These are phyloP conservation scores for Cordyceps militaris DNA, from an alignment of 2,329 filamentous ascomycete genomes.

Conservation along the genomic window DNA sequence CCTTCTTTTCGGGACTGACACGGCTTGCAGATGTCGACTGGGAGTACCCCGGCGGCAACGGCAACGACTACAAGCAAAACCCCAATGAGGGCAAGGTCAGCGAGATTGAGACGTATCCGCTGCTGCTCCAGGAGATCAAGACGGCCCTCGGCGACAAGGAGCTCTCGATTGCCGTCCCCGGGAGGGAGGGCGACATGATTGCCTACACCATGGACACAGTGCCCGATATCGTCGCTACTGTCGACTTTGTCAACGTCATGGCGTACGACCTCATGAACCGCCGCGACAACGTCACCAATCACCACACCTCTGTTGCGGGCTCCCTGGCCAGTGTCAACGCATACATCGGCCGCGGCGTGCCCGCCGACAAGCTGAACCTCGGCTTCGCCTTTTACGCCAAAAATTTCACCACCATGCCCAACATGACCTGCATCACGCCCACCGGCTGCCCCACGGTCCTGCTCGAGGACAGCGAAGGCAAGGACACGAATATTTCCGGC, in stretches of 20 bases:
- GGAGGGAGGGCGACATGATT: constrained; percentile 56
- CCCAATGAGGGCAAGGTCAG: constrained; percentile 51
- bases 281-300: constrained; percentile 56
- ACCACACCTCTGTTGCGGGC: constrained; percentile 53
- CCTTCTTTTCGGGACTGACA: constrained; percentile 5
- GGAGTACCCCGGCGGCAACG: constrained; percentile 58
- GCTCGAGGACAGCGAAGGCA: constrained; percentile 54
- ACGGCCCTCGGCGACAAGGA: constrained; percentile 51
- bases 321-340: constrained; percentile 49
- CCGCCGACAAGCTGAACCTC: constrained; percentile 51
- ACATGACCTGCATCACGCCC: constrained; percentile 37
- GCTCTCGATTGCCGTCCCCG: constrained; percentile 62
- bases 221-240: constrained; percentile 49
- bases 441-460: constrained; percentile 52
- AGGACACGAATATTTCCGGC: constrained; percentile 46
- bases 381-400: constrained; percentile 66
- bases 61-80: constrained; percentile 57
- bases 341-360: constrained; percentile 52
- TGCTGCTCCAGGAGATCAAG: constrained; percentile 53
- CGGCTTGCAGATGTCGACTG: constrained; percentile 54
- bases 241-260: constrained; percentile 67
- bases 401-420: constrained; percentile 51
- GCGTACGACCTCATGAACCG: constrained; percentile 68
- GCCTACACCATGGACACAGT: constrained; percentile 53
- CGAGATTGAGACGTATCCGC: constrained; percentile 56